Evolutionary conservation across 148 eudicot species (phyloP), one percentile per base, ranked within the genome.

Genomic region (Silene latifolia): DNA sequence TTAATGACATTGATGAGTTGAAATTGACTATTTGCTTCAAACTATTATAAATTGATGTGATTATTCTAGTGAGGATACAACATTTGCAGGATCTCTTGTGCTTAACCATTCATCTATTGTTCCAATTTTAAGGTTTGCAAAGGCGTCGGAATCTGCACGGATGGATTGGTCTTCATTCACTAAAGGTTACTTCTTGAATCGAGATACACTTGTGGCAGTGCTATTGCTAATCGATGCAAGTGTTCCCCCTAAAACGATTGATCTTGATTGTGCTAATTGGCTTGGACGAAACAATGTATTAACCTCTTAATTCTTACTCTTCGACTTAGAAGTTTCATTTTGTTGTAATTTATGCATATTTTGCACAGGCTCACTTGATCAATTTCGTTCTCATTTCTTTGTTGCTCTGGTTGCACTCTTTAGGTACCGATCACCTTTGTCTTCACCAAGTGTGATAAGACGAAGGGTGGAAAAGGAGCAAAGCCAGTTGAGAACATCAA

Each of bases 91-190:
- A n/a, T 29, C 0, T 18, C 10, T 42, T 63, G 0, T 7, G 25
- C 39, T 35, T 32, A 65, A 35, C 21, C 3, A 14, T 61, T 71
- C 17, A 20, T 20, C 67, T 63, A 72, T 21, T 17, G 5, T 46
- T 5, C 44, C 11, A 32, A 1, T 62, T 35, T 32, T 24, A 86
- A 94, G 97, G 69, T 95, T 92, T 88, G 99, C 99, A 57, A 90
- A 89, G 78, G 97, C 90, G 69, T 91, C 99, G 6, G 97, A 89
- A 76, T 82, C 97, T 85, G 97, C 96, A 67, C 85, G 90, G 73
- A 91, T 83, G 89, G 99, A 95, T 83, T 95, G 97, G 99, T 87
- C 96, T n/a, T 71, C 87, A n/a, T 95, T 92, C 89, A 95, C 97
- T 8, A 95, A 95, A 87, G 99, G 99, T 66, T 95, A 87, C 88